Evolutionary conservation across 495 filamentous ascomycete species (phyloP).

Genomic region (Hypoxylon trugodes): DNA sequence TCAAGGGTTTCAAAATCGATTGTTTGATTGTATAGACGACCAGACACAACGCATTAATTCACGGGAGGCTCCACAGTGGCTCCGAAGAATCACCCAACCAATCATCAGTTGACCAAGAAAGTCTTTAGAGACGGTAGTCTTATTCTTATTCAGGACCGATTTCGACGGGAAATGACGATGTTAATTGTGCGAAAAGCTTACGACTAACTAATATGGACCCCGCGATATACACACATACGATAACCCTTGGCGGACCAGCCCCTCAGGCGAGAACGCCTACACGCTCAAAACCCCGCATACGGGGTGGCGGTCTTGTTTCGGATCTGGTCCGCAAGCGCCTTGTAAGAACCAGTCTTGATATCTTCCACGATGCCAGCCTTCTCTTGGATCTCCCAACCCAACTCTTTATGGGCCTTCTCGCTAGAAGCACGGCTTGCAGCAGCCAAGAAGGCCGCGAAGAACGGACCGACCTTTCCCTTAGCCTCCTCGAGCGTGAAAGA

Average conservation of each 20-base stretch:
- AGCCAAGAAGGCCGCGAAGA: conserved; percentile 43
- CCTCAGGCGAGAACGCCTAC: no score
- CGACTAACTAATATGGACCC: no score
- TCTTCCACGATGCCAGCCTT: conserved; percentile 42
- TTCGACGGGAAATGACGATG: no score
- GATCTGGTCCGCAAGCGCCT: conserved; percentile 26
- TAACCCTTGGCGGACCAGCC: no score
- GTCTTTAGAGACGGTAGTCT: no score
- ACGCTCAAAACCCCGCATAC: no score
- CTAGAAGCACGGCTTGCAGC: conserved; percentile 41
- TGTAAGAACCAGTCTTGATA: conserved; percentile 39
- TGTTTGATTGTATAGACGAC: conserved; percentile 52
- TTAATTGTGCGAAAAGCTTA: no score
- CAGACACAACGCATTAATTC: not conserved
- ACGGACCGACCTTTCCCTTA: conserved; percentile 26
- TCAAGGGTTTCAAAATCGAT: conserved; percentile 47
- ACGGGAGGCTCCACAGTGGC: not conserved
- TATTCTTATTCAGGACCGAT: no score
- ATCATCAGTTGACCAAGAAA: no score
- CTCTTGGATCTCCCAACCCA: conserved; percentile 49
- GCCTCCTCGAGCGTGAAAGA: conserved; percentile 39
- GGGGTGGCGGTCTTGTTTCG: not conserved
- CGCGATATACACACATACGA: no score
- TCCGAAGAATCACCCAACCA: not conserved
- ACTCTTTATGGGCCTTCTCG: conserved; percentile 45